Evolutionary conservation across 2,329 filamentous ascomycete genomes (phyloP).

Genomic region (Arachnomyces sp.): DNA sequence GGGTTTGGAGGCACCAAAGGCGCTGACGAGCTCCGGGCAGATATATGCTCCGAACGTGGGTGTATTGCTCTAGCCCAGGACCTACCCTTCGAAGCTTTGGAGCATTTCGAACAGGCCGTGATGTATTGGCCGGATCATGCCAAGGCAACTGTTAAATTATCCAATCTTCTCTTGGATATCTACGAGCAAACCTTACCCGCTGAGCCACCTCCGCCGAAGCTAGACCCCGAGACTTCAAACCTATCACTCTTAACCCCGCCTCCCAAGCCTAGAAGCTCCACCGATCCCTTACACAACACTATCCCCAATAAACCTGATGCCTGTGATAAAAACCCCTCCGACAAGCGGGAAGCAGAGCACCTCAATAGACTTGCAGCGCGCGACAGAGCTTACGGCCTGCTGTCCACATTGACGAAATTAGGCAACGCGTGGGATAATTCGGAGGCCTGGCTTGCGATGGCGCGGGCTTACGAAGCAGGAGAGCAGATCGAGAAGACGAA

Average conservation of each 20-base stretch:
- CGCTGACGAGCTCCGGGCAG: conserved; percentile 74
- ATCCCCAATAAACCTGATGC: conserved; percentile 1
- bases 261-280: conserved; percentile 10
- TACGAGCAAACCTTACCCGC: conserved; percentile 50
- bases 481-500: conserved; percentile 81
- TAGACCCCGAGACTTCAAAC: conserved; percentile 20
- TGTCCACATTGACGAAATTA: conserved; percentile 74
- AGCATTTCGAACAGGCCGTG: conserved; percentile 74
- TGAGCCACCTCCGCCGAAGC: conserved; percentile 23
- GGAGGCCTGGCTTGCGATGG: conserved; percentile 87
- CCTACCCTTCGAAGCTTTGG: conserved; percentile 59
- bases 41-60: conserved; percentile 72
- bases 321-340: not conserved
- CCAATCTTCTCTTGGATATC: conserved; percentile 77
- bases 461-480: conserved; percentile 78
- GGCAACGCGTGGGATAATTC: conserved; percentile 83
- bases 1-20: conserved; percentile 76
- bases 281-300: conserved; percentile 3
- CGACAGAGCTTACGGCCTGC: conserved; percentile 76
- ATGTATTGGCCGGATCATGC: conserved; percentile 72
- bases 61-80: conserved; percentile 56
- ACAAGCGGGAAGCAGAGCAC: conserved; percentile 44
- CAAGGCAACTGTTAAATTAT: conserved; percentile 69
- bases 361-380: conserved; percentile 80
- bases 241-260: conserved; percentile 18